Evolutionary conservation across 176 grass and related monocot genomes (phyloP).

Genomic region (Carex pumila): DNA sequence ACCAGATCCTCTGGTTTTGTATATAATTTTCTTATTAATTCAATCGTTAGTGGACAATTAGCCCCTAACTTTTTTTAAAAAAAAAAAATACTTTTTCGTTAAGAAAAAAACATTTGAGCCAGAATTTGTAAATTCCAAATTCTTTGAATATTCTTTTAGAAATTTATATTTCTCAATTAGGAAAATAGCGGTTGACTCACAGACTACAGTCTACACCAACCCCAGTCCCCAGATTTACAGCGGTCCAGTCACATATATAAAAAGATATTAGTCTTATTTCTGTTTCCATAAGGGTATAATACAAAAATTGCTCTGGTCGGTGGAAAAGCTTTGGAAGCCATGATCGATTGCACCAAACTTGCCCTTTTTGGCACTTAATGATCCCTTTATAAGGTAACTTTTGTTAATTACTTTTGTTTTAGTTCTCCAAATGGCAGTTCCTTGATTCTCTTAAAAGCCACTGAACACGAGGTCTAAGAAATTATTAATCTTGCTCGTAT

Average conservation of each 20-base stretch:
- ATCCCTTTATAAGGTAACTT: conserved; percentile 1
- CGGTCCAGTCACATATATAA: background rate
- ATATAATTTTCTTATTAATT: too few relatives aligned
- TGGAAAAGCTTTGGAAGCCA: background rate
- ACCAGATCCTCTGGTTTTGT: too few relatives aligned
- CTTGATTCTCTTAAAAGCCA: background rate
- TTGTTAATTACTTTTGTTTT: background rate
- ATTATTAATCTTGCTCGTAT: background rate
- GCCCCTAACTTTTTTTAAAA: too few relatives aligned
- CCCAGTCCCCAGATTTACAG: background rate
- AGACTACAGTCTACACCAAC: too few relatives aligned
- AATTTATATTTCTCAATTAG: too few relatives aligned
- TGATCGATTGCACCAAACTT: conserved; percentile 14
- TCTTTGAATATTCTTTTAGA: too few relatives aligned
- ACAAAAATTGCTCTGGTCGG: background rate
- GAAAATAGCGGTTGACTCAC: too few relatives aligned
- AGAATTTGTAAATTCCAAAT: too few relatives aligned
- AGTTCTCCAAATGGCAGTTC: background rate
- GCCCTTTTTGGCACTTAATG: background rate
- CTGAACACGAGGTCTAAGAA: background rate
- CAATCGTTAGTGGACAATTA: too few relatives aligned
- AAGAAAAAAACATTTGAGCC: too few relatives aligned
- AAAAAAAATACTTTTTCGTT: too few relatives aligned
- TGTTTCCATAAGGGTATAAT: conserved; percentile 9
- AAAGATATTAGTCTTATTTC: background rate